These are phyloP conservation scores for Colletotrichum sojae DNA, from an alignment of 2,329 filamentous ascomycete species.

Conservation along the genomic window DNA sequence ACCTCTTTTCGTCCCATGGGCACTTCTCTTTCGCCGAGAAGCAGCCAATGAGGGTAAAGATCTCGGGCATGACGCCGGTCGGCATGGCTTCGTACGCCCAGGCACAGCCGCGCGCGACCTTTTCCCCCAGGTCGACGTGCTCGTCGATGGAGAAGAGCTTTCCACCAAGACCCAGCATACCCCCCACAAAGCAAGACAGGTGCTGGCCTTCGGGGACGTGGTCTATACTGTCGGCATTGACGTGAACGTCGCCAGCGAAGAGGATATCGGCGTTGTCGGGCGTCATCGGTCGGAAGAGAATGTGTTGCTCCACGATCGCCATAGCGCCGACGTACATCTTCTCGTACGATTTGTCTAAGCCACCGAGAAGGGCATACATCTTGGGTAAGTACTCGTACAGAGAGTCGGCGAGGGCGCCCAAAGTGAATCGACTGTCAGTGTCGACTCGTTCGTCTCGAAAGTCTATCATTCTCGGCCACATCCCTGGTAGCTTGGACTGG, in stretches of 20 bases:
- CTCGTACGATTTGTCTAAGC: slow-evolving; percentile 67
- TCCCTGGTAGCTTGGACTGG: slow-evolving; percentile 76
- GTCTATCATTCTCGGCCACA: slow-evolving; percentile 79
- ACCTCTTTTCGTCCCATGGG: slow-evolving; percentile 55
- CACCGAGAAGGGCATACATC: slow-evolving; percentile 70
- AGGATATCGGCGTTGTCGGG: slow-evolving; percentile 72
- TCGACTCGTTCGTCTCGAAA: slow-evolving; percentile 63
- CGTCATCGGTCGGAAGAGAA: slow-evolving; percentile 77
- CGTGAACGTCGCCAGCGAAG: slow-evolving; percentile 59
- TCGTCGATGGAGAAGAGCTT: slow-evolving; percentile 57
- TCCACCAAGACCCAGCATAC: slow-evolving; percentile 64
- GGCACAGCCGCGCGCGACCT: slow-evolving; percentile 66
- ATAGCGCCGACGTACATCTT: slow-evolving; percentile 70
- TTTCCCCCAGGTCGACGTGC: slow-evolving; percentile 59
- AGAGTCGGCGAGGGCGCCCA: slow-evolving; percentile 58
- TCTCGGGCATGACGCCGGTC: slow-evolving; percentile 68
- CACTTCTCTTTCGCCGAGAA: slow-evolving; percentile 57
- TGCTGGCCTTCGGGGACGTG: slow-evolving; percentile 57
- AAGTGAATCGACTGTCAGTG: slow-evolving; percentile 47
- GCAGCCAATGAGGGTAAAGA: slow-evolving; percentile 59
- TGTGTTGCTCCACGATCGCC: slow-evolving; percentile 66
- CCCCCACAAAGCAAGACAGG: slow-evolving; percentile 66
- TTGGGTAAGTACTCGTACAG: slow-evolving; percentile 59
- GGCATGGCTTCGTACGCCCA: slow-evolving; percentile 64
- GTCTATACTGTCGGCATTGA: slow-evolving; percentile 38